Percentiles rank a stretch among this genome's conserved stretches.
Conservation (phyloP, 768 basidiomycete species). For the Pleurotus pulmonarius region DNA sequence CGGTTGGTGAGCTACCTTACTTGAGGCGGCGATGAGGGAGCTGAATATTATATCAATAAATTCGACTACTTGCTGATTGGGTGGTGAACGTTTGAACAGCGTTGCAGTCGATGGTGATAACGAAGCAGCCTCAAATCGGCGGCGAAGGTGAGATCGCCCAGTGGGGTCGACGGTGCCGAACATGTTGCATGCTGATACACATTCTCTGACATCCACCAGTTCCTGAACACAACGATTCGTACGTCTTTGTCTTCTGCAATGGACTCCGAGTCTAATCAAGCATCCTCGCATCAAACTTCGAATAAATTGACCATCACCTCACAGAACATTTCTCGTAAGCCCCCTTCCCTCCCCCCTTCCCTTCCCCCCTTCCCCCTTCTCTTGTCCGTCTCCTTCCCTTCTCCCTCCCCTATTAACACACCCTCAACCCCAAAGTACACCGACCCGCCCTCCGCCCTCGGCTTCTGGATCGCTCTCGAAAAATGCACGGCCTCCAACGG, state of each 20-base stretch:
- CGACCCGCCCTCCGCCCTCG: constrained; percentile 85
- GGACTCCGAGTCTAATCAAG: background rate
- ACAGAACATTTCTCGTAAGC: constrained; percentile 71
- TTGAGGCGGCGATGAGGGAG: background rate
- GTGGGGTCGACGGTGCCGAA: background rate
- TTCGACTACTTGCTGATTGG: background rate
- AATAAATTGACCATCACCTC: background rate
- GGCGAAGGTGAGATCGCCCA: constrained; percentile 64
- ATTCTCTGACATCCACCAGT: constrained; percentile 39
- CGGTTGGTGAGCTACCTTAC: constrained; percentile 52
- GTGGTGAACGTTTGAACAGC: constrained; percentile 51
- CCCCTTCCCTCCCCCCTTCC: background rate
- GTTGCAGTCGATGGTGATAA: constrained; percentile 93
- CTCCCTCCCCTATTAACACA: too few relatives aligned
- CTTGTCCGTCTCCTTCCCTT: too few relatives aligned
- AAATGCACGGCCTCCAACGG: constrained; percentile 80
- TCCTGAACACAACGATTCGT: constrained; percentile 92
- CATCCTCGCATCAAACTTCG: background rate
- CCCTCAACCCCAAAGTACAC: constrained; percentile 34
- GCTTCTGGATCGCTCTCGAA: constrained; percentile 93
- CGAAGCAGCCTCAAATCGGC: constrained; percentile 90
- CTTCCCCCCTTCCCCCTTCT: too few relatives aligned
- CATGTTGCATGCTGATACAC: background rate
- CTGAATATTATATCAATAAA: background rate
- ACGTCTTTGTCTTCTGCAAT: constrained; percentile 26